Percentiles rank a stretch among this genome's conserved stretches.
phyloP scores from a whole-genome alignment of 139 green algal genomes.

The Trebouxia sp. region DNA sequence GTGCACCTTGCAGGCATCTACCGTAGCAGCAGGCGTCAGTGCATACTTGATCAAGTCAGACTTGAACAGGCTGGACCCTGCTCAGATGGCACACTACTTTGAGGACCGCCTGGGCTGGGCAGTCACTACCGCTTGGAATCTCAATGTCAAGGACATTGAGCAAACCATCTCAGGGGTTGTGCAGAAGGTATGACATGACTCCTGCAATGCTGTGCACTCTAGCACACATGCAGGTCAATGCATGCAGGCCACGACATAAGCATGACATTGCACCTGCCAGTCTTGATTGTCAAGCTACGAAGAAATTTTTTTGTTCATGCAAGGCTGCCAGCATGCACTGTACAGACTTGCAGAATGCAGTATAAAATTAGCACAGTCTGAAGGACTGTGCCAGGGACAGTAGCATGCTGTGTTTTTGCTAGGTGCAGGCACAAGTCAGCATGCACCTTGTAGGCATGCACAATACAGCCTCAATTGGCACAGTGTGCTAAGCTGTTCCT shows the following conservation, averaged over 20 bases:
- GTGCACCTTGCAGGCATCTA: conserved; percentile 5
- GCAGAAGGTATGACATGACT: conserved; percentile 5
- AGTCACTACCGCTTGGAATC: conserved; percentile 29
- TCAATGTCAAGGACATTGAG: conserved; percentile 31
- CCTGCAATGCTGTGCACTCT: too few species aligned
- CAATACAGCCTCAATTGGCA: too few species aligned
- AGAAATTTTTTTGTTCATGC: background rate
- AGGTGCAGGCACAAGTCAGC: too few species aligned
- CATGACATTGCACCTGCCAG: too few species aligned
- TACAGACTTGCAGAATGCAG: too few species aligned
- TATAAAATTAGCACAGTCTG: too few species aligned
- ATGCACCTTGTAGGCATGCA: too few species aligned
- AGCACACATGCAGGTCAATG: background rate
- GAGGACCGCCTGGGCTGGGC: conserved; percentile 31
- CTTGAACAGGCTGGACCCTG: background rate
- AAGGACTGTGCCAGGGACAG: too few species aligned
- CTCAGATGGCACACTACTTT: conserved; percentile 20
- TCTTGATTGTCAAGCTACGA: background rate
- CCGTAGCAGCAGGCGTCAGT: background rate
- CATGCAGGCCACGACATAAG: too few species aligned
- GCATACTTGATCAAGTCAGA: conserved; percentile 17
- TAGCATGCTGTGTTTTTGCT: too few species aligned
- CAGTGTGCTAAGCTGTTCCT: too few species aligned
- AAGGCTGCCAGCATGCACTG: background rate
- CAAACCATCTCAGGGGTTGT: conserved; percentile 17